Percentiles rank a stretch among this genome's conserved stretches.
phyloP scores from a whole-genome alignment of 192 early-diverging fungal species.

The Podila horticola region DNA sequence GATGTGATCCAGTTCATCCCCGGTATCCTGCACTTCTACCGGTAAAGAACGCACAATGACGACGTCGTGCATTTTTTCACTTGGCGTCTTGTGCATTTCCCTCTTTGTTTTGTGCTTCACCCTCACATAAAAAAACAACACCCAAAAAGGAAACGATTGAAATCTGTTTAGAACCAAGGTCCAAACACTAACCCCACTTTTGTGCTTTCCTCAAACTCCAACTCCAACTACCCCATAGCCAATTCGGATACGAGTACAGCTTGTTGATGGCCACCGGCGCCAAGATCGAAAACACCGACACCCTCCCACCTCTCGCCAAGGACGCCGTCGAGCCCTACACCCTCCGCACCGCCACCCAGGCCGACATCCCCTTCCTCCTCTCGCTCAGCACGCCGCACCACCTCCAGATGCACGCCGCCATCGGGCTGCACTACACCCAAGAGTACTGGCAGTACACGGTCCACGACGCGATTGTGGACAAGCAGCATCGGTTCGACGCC shows the following conservation, averaged over 20 bases:
- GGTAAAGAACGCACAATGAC: neutral
- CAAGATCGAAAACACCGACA: neutral
- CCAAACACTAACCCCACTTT: too few relatives aligned
- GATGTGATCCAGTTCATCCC: slow-evolving; percentile 6
- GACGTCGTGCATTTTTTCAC: too few relatives aligned
- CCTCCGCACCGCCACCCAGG: neutral
- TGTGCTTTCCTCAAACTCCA: too few relatives aligned
- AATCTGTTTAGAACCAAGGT: too few relatives aligned
- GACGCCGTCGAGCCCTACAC: neutral
- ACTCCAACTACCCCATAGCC: neutral
- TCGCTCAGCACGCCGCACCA: neutral
- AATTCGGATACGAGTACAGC: slow-evolving; percentile 6
- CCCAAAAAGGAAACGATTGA: too few relatives aligned
- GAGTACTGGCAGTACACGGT: slow-evolving; percentile 3
- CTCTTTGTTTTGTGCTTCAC: too few relatives aligned
- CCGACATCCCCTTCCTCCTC: neutral
- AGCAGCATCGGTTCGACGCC: neutral
- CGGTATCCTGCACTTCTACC: slow-evolving; percentile 3
- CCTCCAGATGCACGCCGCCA: neutral
- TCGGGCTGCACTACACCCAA: neutral
- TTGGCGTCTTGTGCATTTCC: too few relatives aligned
- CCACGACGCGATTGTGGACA: neutral
- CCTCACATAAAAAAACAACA: too few relatives aligned
- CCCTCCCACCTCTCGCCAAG: neutral
- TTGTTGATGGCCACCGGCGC: neutral